Evolutionary conservation across 179 eudicot genomes (phyloP).

Genomic region (Carnegiea gigantea): DNA sequence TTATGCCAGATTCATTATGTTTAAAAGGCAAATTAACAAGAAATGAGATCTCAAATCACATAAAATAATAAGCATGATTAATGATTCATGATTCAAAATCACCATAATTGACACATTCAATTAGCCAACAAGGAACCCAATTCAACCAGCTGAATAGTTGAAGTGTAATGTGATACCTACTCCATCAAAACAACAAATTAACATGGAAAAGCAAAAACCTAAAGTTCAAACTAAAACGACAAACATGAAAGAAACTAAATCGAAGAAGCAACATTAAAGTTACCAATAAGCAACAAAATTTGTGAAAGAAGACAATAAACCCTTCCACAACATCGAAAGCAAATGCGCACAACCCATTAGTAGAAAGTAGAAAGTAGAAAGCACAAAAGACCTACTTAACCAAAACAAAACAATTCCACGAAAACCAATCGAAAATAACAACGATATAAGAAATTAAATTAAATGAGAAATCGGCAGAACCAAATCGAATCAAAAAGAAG

Average conservation of each 20-base stretch:
- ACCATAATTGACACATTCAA: neutral
- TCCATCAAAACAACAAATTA: neutral
- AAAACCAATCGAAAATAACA: neutral
- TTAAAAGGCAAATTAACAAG: neutral
- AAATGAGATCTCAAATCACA: neutral
- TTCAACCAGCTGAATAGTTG: neutral
- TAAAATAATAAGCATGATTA: neutral
- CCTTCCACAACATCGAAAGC: neutral
- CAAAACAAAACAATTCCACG: neutral
- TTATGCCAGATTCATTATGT: neutral
- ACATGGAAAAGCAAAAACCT: neutral
- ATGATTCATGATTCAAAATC: neutral
- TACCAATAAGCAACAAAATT: too few relatives aligned
- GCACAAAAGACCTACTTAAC: neutral
- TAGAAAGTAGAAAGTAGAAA: neutral
- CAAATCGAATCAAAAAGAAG: neutral
- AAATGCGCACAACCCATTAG: neutral
- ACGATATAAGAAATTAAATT: neutral
- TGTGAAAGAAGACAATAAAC: too few relatives aligned
- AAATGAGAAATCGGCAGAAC: neutral
- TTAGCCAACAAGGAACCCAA: neutral
- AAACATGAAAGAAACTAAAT: neutral
- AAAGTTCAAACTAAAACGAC: neutral
- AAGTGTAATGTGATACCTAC: neutral
- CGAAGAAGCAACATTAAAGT: neutral